phyloP scores from a whole-genome alignment of 1,139 yeast genomes.

The Pichia kudriavzevii region DNA sequence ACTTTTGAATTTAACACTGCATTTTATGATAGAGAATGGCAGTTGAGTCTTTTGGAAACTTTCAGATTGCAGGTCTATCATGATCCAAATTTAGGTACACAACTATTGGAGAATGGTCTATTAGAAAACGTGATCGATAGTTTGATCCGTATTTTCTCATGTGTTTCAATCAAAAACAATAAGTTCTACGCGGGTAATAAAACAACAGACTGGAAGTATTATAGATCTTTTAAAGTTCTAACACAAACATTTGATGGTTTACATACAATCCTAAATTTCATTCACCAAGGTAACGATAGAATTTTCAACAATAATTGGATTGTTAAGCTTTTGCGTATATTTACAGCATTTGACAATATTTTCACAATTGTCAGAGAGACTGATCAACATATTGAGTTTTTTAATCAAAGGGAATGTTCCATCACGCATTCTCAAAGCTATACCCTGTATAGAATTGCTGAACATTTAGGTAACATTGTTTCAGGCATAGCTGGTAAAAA shows the following conservation, averaged over 20 bases:
- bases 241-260: slow-evolving; percentile 18
- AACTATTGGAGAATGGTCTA: slow-evolving; percentile 33
- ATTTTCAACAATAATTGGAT: slow-evolving; percentile 18
- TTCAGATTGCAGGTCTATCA: slow-evolving; percentile 49
- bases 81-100: slow-evolving; percentile 28
- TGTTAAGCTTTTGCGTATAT: slow-evolving; percentile 16
- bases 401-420: slow-evolving; percentile 44
- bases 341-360: slow-evolving; percentile 44
- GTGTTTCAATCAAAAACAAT: slow-evolving; percentile 5
- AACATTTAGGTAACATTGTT: slow-evolving; percentile 35
- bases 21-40: slow-evolving; percentile 58
- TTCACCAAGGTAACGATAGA: slow-evolving; percentile 19
- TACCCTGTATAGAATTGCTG: slow-evolving; percentile 40
- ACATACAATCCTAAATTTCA: slow-evolving; percentile 18
- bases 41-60: slow-evolving; percentile 44
- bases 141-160: slow-evolving; percentile 13
- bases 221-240: slow-evolving; percentile 9
- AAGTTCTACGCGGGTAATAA: slow-evolving; percentile 4
- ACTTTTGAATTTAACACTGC: slow-evolving; percentile 41
- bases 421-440: slow-evolving; percentile 35
- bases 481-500: slow-evolving; percentile 22
- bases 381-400: slow-evolving; percentile 60
- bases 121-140: slow-evolving; percentile 35
- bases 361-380: slow-evolving; percentile 48
- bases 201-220: slow-evolving; percentile 4